Conservation (phyloP, 164 flowering plant genomes). For the Magnolia kwangsiensis region DNA sequence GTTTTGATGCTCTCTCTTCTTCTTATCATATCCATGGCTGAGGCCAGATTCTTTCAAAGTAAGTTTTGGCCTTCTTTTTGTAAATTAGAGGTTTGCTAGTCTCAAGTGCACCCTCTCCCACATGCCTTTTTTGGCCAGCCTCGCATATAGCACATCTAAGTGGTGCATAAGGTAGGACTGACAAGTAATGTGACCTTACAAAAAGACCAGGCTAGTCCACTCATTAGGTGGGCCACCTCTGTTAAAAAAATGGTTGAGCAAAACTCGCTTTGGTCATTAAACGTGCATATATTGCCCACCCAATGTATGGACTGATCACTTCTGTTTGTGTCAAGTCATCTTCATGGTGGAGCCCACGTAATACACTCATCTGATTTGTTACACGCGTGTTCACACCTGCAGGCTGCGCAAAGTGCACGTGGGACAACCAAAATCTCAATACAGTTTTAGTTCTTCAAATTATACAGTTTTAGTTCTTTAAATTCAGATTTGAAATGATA, state of each 20-base stretch:
- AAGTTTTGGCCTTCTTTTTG: background rate
- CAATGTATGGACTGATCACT: background rate
- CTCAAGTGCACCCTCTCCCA: background rate
- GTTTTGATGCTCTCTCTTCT: slow-evolving; percentile 11
- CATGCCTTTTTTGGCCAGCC: background rate
- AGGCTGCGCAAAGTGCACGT: too few species aligned
- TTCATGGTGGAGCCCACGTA: too few species aligned
- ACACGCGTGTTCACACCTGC: too few species aligned
- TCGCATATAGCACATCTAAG: background rate
- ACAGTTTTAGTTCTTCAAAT: too few species aligned
- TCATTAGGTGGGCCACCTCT: background rate
- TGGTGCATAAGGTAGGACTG: background rate
- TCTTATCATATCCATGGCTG: slow-evolving; percentile 9
- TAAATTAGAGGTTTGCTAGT: background rate
- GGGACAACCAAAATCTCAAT: too few species aligned
- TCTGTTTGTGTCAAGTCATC: background rate
- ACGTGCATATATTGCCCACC: background rate
- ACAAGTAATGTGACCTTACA: too few species aligned
- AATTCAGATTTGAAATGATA: too few species aligned
- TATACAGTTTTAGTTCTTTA: too few species aligned
- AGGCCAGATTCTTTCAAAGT: background rate
- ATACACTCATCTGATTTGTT: too few species aligned
- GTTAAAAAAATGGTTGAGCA: too few species aligned
- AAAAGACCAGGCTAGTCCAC: background rate
- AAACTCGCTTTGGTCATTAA: background rate